Conservation (phyloP, 1,139 yeast species). For the Suhomyces coccinellae region DNA sequence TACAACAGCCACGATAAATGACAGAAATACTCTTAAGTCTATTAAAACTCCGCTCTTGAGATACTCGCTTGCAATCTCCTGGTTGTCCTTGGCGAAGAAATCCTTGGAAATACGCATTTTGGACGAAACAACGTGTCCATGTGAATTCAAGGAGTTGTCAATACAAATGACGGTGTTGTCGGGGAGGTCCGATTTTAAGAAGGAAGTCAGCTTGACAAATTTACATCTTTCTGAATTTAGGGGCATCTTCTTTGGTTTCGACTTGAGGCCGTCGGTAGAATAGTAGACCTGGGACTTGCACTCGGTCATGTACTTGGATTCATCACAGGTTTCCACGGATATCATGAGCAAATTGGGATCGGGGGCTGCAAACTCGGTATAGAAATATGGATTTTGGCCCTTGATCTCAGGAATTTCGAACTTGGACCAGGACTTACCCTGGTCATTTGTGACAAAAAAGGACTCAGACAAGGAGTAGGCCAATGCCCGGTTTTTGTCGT, state of each 20-base stretch:
- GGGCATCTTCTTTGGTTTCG: slow-evolving; percentile 38
- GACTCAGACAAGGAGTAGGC: slow-evolving; percentile 39
- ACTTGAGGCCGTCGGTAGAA: slow-evolving; percentile 55
- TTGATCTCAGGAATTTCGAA: slow-evolving; percentile 27
- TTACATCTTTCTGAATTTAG: slow-evolving; percentile 44
- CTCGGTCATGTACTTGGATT: no score
- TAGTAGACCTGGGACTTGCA: slow-evolving; percentile 46
- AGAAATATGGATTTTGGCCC: background rate
- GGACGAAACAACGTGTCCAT: slow-evolving; percentile 45
- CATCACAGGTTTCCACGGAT: background rate
- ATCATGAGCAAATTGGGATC: slow-evolving; percentile 43
- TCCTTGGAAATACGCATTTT: slow-evolving; percentile 50
- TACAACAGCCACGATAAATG: slow-evolving; percentile 54
- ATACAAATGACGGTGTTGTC: slow-evolving; percentile 54
- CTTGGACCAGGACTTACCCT: slow-evolving; percentile 57
- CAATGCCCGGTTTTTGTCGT: slow-evolving; percentile 51
- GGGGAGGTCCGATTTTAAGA: slow-evolving; percentile 37
- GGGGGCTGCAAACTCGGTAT: slow-evolving; percentile 37
- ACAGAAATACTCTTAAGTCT: slow-evolving; percentile 49
- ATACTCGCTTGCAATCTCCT: slow-evolving; percentile 22
- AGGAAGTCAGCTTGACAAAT: slow-evolving; percentile 48
- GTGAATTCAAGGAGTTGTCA: slow-evolving; percentile 40
- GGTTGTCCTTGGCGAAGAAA: slow-evolving; percentile 45
- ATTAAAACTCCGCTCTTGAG: slow-evolving; percentile 42
- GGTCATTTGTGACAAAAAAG: slow-evolving; percentile 56